Conservation (phyloP, 2,329 filamentous ascomycete species). For the Capronia coronata region DNA sequence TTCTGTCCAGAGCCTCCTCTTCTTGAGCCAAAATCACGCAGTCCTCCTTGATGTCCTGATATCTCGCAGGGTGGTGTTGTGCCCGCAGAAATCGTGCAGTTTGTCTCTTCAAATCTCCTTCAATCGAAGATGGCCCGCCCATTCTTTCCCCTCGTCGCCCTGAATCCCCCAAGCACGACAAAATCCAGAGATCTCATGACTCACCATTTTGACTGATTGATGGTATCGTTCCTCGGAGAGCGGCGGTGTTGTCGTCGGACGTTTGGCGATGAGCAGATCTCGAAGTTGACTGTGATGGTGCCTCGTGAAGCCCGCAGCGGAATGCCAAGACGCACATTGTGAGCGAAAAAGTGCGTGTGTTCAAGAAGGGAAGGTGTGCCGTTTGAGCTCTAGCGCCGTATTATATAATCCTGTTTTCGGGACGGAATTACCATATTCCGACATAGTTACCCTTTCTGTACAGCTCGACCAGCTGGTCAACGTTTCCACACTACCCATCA, state of each 20-base stretch:
- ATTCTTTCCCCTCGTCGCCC: background rate
- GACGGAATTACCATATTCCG: background rate
- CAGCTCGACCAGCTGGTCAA: background rate
- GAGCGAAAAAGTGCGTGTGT: constrained; percentile 8
- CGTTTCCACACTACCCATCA: background rate
- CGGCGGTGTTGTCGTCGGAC: constrained; percentile 8
- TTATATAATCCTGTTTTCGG: background rate
- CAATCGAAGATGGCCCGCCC: background rate
- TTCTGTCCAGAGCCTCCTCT: background rate
- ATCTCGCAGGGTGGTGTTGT: too few species aligned
- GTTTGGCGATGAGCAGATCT: background rate
- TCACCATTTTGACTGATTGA: constrained; percentile 30
- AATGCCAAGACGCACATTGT: constrained; percentile 24
- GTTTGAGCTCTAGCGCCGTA: background rate
- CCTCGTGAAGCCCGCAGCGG: constrained; percentile 15
- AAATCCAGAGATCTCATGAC: constrained; percentile 4
- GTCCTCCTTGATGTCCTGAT: too few species aligned
- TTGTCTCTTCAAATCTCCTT: background rate
- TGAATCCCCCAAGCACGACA: background rate
- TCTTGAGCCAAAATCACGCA: too few species aligned
- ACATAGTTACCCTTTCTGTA: too few species aligned
- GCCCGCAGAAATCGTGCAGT: too few species aligned
- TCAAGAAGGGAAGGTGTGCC: constrained; percentile 6
- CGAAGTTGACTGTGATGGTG: background rate
- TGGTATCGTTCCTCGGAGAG: constrained; percentile 12